Conservation (phyloP, 345 rosid species). For the Ailanthus altissimus region DNA sequence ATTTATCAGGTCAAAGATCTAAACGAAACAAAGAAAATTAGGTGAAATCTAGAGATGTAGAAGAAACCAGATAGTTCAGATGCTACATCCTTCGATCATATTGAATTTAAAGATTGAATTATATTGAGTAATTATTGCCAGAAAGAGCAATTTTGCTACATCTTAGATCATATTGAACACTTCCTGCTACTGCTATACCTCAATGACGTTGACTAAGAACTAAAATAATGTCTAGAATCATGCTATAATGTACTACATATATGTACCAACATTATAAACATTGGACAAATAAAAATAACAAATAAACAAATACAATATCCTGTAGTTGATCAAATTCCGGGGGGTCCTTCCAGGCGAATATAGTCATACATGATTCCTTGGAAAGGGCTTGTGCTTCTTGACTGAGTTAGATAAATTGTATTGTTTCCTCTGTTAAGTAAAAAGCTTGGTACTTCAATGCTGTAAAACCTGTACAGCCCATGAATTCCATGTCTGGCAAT, state of each 20-base stretch:
- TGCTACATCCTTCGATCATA: too few relatives aligned
- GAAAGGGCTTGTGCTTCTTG: constrained; percentile 43
- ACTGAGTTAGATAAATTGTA: constrained; percentile 65
- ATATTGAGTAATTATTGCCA: neutral
- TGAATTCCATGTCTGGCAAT: constrained; percentile 93
- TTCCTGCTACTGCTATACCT: neutral
- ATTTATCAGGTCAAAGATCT: too few relatives aligned
- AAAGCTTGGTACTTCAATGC: constrained; percentile 43
- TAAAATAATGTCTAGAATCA: neutral
- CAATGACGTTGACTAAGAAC: neutral
- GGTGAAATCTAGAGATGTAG: too few relatives aligned
- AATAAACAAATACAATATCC: neutral
- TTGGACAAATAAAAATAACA: neutral
- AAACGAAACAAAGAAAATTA: too few relatives aligned
- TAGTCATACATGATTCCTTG: constrained; percentile 89
- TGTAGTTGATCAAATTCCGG: constrained; percentile 1
- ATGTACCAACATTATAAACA: neutral
- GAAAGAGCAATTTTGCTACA: neutral
- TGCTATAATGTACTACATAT: neutral
- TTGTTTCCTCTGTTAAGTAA: constrained; percentile 50
- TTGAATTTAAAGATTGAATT: too few relatives aligned
- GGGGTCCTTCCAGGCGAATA: constrained; percentile 81
- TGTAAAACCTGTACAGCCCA: constrained; percentile 71
- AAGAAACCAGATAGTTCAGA: too few relatives aligned
- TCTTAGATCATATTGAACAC: neutral